Percentiles rank a stretch among this genome's conserved stretches.
phyloP scores from a whole-genome alignment of 768 basidiomycete species.

The Lactarius psammicola region DNA sequence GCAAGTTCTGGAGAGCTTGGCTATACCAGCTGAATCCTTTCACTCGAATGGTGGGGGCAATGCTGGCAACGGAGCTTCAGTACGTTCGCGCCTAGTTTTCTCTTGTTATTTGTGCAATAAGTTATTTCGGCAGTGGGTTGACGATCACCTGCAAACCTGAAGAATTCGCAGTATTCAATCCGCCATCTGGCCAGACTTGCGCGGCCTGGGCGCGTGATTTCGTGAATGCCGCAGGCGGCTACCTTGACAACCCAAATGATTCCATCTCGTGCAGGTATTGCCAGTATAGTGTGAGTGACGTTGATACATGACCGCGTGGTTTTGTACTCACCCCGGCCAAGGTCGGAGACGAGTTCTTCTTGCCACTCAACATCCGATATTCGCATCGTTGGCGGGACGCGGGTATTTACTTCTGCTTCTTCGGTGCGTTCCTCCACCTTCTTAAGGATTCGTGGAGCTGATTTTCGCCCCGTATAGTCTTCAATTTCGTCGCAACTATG shows the following conservation, averaged over 20 bases:
- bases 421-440: conserved; percentile 40
- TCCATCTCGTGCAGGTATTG: conserved; percentile 71
- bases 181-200: conserved; percentile 76
- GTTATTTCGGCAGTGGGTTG: conserved; percentile 49
- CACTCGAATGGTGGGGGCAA: conserved; percentile 71
- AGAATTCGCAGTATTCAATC: conserved; percentile 71
- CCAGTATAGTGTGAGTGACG: conserved; percentile 46
- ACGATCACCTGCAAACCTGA: conserved; percentile 58
- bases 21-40: conserved; percentile 73
- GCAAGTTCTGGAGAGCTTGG: conserved; percentile 75
- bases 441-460: neutral
- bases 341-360: conserved; percentile 68
- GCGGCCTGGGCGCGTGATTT: conserved; percentile 67
- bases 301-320: neutral
- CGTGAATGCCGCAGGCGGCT: conserved; percentile 61
- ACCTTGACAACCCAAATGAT: conserved; percentile 65
- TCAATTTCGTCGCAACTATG: conserved; percentile 67
- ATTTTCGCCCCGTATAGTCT: conserved; percentile 40
- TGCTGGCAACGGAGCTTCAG: conserved; percentile 78
- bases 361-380: conserved; percentile 64
- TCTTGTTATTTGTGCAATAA: neutral
- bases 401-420: conserved; percentile 62
- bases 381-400: conserved; percentile 65
- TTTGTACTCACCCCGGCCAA: conserved; percentile 27
- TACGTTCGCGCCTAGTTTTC: conserved; percentile 30